Conservation (phyloP, 768 basidiomycete genomes). For the Mycena metata region DNA sequence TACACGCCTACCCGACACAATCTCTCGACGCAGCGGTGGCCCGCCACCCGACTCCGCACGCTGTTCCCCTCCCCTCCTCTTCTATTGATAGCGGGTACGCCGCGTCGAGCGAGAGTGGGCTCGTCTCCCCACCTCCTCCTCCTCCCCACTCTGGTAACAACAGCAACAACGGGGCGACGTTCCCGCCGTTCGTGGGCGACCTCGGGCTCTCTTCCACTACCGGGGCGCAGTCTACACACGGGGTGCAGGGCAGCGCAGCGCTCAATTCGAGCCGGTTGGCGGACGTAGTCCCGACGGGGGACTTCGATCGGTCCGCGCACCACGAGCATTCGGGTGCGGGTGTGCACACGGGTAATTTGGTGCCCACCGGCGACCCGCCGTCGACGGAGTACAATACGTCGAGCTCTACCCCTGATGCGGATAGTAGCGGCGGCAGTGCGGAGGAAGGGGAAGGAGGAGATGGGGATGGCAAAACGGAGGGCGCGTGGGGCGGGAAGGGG, state of each 20-base stretch:
- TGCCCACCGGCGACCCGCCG: background rate
- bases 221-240: no score
- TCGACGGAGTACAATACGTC: no score
- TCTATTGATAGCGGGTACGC: conserved; percentile 27
- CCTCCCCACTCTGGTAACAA: no score
- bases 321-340: no score
- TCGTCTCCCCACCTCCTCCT: background rate
- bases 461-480: background rate
- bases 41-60: background rate
- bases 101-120: conserved; percentile 23
- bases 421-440: no score
- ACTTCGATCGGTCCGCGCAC: no score
- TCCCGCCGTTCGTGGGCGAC: background rate
- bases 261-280: conserved; percentile 2
- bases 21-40: background rate
- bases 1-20: background rate
- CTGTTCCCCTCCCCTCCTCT: no score
- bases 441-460: no score
- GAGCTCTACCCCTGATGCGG: no score
- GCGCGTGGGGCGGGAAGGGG: background rate
- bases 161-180: no score
- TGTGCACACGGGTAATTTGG: no score
- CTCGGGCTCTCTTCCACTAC: background rate
- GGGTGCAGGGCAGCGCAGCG: conserved; percentile 1
- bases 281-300: no score